phyloP scores from a whole-genome alignment of 2,329 filamentous ascomycete genomes.

The Fusarium hainanense region DNA sequence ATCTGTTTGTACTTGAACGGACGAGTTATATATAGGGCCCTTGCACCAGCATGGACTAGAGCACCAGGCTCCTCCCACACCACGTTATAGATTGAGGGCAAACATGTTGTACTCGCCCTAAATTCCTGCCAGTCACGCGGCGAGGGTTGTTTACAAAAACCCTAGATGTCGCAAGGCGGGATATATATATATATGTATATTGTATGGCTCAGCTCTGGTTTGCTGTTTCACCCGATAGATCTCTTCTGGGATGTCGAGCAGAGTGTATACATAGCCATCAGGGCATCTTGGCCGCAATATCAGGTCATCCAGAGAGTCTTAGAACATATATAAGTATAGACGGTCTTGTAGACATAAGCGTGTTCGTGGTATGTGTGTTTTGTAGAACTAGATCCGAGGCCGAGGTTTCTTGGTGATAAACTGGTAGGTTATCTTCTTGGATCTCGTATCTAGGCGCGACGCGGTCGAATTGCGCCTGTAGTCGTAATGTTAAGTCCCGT shows the following conservation, averaged over 20 bases:
- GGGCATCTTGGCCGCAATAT: background rate
- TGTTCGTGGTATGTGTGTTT: background rate
- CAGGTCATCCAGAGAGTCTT: background rate
- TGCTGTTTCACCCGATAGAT: background rate
- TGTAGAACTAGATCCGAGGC: background rate
- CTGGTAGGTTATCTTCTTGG: background rate
- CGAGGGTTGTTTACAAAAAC: background rate
- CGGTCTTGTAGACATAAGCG: background rate
- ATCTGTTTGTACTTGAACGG: background rate
- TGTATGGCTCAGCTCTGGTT: background rate
- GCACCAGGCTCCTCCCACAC: background rate
- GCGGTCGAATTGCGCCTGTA: background rate
- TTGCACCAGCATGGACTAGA: background rate
- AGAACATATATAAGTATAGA: background rate
- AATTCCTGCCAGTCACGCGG: background rate
- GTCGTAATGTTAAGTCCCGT: background rate
- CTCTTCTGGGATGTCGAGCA: background rate
- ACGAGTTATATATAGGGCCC: background rate
- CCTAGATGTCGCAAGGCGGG: background rate
- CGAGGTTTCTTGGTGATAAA: background rate
- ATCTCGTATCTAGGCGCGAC: background rate
- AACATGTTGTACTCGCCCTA: background rate
- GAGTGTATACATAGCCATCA: background rate
- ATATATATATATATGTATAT: background rate
- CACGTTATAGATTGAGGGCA: accelerated